Evolutionary conservation across 1,284 basidiomycete species (phyloP).

Genomic region (Irpex lacteus): DNA sequence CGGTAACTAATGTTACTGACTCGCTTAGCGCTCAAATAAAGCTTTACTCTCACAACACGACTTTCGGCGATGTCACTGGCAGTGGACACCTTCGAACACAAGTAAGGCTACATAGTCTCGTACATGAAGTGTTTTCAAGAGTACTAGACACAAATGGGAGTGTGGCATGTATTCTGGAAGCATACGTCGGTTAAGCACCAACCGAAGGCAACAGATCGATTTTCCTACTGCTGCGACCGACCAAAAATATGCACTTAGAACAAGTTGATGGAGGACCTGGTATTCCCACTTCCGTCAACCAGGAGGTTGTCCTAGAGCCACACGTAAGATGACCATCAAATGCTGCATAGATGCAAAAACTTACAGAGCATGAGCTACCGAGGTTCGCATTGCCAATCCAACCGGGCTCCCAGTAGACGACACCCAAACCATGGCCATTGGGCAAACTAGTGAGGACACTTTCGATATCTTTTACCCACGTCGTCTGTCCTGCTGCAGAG

Average conservation of each 20-base stretch:
- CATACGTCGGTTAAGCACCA: neutral
- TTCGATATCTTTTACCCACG: constrained; percentile 52
- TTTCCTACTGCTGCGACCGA: neutral
- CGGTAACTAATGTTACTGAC: too few relatives aligned
- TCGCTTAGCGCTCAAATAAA: too few relatives aligned
- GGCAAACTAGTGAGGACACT: constrained; percentile 44
- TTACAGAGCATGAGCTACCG: constrained; percentile 52
- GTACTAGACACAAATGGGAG: too few relatives aligned
- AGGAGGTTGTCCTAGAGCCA: constrained; percentile 32
- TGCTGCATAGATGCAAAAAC: constrained; percentile 15
- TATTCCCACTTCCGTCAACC: constrained; percentile 29
- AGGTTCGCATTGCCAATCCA: constrained; percentile 60
- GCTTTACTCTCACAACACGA: too few relatives aligned
- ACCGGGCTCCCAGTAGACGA: constrained; percentile 62
- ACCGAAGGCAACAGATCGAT: neutral
- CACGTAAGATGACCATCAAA: neutral
- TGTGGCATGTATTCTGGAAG: neutral
- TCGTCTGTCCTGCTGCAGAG: constrained; percentile 50
- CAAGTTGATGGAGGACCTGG: constrained; percentile 32
- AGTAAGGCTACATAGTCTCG: too few relatives aligned
- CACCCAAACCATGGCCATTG: constrained; percentile 42
- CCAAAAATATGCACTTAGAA: constrained; percentile 16
- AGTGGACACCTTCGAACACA: too few relatives aligned
- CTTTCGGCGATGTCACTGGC: too few relatives aligned
- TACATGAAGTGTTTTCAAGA: too few relatives aligned